Percentiles rank a stretch among this genome's conserved stretches.
phyloP scores from a whole-genome alignment of 75 land plant genomes.

The Isoetes taiwanensis region DNA sequence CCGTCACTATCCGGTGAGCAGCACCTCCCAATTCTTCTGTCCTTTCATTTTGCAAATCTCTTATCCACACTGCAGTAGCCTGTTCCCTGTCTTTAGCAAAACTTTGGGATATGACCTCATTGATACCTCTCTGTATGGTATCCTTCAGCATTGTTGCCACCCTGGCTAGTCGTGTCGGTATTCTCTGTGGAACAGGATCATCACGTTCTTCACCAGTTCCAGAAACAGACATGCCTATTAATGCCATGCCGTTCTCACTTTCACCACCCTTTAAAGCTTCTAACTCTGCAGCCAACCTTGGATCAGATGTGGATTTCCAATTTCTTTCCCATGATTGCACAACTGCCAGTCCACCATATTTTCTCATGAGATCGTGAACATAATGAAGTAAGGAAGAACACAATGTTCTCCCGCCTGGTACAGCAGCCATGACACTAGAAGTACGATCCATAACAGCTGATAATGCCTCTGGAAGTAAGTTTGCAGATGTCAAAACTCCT shows the following conservation, averaged over 20 bases:
- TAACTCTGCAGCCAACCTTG: conserved; percentile 59
- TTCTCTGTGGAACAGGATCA: conserved; percentile 61
- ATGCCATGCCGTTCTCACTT: conserved; percentile 35
- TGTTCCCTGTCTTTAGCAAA: conserved; percentile 53
- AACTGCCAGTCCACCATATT: conserved; percentile 47
- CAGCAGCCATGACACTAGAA: conserved; percentile 35
- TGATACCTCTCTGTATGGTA: conserved; percentile 44
- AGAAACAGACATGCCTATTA: conserved; percentile 39
- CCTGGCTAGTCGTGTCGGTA: conserved; percentile 42
- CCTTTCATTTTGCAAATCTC: conserved; percentile 11
- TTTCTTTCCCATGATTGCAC: conserved; percentile 73
- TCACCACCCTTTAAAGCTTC: conserved; percentile 43
- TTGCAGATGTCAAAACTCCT: conserved; percentile 48
- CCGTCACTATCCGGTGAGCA: conserved; percentile 40
- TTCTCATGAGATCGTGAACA: conserved; percentile 56
- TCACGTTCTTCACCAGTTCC: conserved; percentile 63
- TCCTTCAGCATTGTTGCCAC: conserved; percentile 59
- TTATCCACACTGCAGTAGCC: conserved; percentile 7
- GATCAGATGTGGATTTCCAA: conserved; percentile 64
- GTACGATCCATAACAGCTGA: conserved; percentile 51
- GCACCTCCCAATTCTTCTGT: conserved; percentile 46
- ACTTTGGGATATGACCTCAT: conserved; percentile 37
- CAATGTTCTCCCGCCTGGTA: conserved; percentile 45
- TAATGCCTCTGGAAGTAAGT: conserved; percentile 73
- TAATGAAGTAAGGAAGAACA: conserved; percentile 39